These are phyloP conservation scores for Talaromyces sp. DNA, from an alignment of 2,329 filamentous ascomycete genomes.

Conservation along the genomic window DNA sequence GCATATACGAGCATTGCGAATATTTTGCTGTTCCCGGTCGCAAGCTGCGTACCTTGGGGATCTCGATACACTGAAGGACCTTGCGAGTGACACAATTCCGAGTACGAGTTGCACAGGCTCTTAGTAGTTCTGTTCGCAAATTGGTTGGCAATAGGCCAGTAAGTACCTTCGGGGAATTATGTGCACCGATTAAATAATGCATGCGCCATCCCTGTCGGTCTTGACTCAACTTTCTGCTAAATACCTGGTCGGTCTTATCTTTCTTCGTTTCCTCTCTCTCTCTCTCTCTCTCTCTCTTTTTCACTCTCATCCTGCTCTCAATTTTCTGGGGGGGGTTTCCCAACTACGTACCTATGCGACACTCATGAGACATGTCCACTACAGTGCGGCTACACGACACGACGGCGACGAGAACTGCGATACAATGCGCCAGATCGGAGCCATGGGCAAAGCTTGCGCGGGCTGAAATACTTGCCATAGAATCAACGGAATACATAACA, in stretches of 20 bases:
- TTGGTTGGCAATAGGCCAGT: background rate
- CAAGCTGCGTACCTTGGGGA: background rate
- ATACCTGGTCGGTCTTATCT: background rate
- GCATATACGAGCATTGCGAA: background rate
- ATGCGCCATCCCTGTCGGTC: slow-evolving; percentile 14
- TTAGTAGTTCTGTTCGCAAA: too few species aligned
- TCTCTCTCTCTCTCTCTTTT: background rate
- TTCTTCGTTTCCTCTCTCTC: background rate
- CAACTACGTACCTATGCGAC: too few species aligned
- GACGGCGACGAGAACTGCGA: background rate
- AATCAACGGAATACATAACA: too few species aligned
- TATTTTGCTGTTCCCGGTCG: background rate
- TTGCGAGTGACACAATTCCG: slow-evolving; percentile 10
- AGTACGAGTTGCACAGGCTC: background rate
- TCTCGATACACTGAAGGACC: background rate
- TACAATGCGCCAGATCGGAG: background rate
- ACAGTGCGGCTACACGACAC: background rate
- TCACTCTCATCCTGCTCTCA: too few species aligned
- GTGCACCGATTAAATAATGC: slow-evolving; percentile 9
- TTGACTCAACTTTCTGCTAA: background rate
- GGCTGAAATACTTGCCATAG: background rate
- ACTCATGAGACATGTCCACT: background rate
- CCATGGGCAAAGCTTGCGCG: background rate
- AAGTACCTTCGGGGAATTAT: slow-evolving; percentile 15
- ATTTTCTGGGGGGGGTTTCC: too few species aligned